Evolutionary conservation across 768 basidiomycete genomes (phyloP).

Genomic region (Phlebiopsis flavidoalba): DNA sequence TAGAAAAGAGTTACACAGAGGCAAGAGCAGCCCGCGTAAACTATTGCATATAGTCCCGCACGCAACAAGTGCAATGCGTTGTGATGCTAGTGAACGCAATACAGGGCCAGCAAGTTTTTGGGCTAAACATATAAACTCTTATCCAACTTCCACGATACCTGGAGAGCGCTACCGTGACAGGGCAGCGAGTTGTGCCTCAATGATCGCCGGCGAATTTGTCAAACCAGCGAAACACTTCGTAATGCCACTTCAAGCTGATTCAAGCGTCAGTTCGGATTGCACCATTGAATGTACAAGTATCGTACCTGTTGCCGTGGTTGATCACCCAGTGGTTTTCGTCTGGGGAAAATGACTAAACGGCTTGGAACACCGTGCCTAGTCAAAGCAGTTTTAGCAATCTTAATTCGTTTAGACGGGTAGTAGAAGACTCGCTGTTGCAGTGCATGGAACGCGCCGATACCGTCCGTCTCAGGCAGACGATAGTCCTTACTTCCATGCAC

Average conservation of each 20-base stretch:
- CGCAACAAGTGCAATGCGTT: too few relatives aligned
- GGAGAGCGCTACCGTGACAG: too few relatives aligned
- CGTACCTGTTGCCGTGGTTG: conserved; percentile 69
- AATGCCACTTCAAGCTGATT: conserved; percentile 87
- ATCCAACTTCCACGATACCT: too few relatives aligned
- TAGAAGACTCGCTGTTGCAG: conserved; percentile 65
- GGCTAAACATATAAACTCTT: too few relatives aligned
- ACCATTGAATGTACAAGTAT: not conserved
- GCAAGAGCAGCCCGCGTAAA: too few relatives aligned
- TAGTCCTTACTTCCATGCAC: conserved; percentile 90
- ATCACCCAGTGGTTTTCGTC: conserved; percentile 93
- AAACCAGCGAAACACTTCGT: conserved; percentile 92
- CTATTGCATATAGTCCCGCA: too few relatives aligned
- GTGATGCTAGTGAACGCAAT: too few relatives aligned
- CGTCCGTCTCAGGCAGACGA: conserved; percentile 79
- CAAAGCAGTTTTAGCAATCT: not conserved
- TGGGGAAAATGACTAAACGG: conserved; percentile 78
- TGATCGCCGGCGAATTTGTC: conserved; percentile 51
- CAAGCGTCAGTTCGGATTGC: not conserved
- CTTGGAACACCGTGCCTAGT: conserved; percentile 64
- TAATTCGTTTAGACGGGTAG: not conserved
- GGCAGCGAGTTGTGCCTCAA: not conserved
- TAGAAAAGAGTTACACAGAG: too few relatives aligned
- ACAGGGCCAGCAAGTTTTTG: too few relatives aligned
- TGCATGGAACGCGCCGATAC: conserved; percentile 81